Evolutionary conservation across 257 asterid genomes (phyloP).

Genomic region (Capsicum pubescens): DNA sequence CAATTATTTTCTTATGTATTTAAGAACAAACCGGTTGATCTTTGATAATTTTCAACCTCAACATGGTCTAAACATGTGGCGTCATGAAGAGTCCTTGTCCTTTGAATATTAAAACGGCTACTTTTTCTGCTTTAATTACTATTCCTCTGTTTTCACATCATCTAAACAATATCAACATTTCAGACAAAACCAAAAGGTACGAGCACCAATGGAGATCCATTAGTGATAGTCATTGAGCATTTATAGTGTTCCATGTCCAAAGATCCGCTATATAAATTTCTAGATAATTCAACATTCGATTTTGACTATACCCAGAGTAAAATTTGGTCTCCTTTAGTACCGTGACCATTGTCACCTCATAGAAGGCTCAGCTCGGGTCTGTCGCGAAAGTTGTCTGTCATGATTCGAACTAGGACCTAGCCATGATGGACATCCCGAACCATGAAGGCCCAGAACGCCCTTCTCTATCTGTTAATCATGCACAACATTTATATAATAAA

Average conservation of each 20-base stretch:
- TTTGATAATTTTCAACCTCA: not conserved
- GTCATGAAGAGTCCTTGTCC: not conserved
- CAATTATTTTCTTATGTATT: too few species aligned
- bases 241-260: conserved; percentile 75
- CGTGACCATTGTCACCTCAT: conserved; percentile 39
- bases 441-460: too few species aligned
- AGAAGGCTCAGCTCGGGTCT: conserved; percentile 24
- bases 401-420: too few species aligned
- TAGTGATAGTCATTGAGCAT: conserved; percentile 71
- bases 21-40: not conserved
- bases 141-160: not conserved
- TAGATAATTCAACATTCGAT: conserved; percentile 84
- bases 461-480: too few species aligned
- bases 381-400: too few species aligned
- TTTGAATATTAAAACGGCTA: conserved; percentile 17
- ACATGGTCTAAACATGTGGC: conserved; percentile 1
- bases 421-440: too few species aligned
- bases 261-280: conserved; percentile 75
- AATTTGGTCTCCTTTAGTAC: conserved; percentile 88
- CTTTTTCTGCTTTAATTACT: conserved; percentile 16
- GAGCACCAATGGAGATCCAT: conserved; percentile 25
- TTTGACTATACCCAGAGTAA: conserved; percentile 92
- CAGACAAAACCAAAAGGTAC: not conserved
- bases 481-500: too few species aligned
- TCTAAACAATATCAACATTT: not conserved